Evolutionary conservation across 306 rosid species (phyloP), one percentile per base, ranked within the genome.

Genomic region (Quercus dentata): DNA sequence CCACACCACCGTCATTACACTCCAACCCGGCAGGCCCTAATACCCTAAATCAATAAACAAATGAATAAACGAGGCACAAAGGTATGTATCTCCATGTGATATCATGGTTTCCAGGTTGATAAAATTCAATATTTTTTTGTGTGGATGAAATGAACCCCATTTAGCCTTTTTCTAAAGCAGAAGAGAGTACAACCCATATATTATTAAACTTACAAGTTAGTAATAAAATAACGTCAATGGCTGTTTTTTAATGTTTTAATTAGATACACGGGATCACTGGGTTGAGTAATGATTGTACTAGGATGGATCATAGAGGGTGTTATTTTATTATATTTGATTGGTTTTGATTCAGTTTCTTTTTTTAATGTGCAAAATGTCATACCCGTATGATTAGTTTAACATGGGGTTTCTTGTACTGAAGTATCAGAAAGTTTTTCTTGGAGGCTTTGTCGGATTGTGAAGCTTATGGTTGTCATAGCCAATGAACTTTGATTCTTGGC

Each of bases 51-150:
- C 21, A 28, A 68, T 20, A 13, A 72, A 74, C 46, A 21, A 80
- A 75, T 72, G 20, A 28, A 68, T 20, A 13, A 75, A 74, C 33
- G 6, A 21, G 55, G 17, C 13, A 44, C 46, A 70, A 73, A 38
- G 15, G 12, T 41, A 70, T 49, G 69, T 52, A 76, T 73, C 78
- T 63, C 38, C 86, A 81, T 87, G 87, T 88, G 89, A 78, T 71
- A 72, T 74, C 82, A 62, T 82, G 88, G 78, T 62, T 82, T 88
- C 80, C 81, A 76, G 80, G 74, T 74, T 77, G 74, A 74, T 75
- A 67, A 76, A 78, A 74, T 76, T 75, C 55, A n/a, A 71, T 71
- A 57, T 51, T 75, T 49, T 54, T 87, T 56, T 75, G 63, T 68
- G 74, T 54, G 80, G 80, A 80, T 74, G 61, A 38, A 63, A 74